Evolutionary conservation across 164 flowering plant species (phyloP).

Genomic region (Cinnamomum micranthum): DNA sequence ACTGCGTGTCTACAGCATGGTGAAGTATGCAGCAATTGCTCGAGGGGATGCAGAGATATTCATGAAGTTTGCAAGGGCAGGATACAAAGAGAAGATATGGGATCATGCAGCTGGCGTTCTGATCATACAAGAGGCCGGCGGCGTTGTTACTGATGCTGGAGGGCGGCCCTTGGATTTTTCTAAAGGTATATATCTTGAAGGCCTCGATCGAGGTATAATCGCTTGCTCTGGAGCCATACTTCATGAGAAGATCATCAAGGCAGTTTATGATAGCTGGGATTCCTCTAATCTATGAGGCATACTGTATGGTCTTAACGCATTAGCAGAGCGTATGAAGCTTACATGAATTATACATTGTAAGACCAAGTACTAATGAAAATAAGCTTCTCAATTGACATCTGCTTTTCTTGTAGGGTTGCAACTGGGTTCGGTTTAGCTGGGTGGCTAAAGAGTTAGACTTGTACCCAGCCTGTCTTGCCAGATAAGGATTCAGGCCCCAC

Average conservation of each 20-base stretch:
- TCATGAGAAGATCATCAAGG: constrained; percentile 65
- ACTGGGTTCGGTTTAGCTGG: not conserved
- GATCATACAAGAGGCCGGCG: constrained; percentile 87
- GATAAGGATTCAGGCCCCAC: not conserved
- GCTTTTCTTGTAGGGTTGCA: not conserved
- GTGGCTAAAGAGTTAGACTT: not conserved
- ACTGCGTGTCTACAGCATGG: constrained; percentile 82
- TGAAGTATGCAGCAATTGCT: constrained; percentile 89
- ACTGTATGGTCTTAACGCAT: not conserved
- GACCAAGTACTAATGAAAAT: not conserved
- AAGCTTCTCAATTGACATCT: not conserved
- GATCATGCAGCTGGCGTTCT: constrained; percentile 95
- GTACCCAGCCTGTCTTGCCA: not conserved
- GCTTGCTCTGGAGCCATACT: constrained; percentile 74
- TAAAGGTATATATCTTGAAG: constrained; percentile 72
- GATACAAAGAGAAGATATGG: constrained; percentile 96
- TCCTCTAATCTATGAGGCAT: constrained; percentile 62
- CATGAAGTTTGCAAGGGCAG: constrained; percentile 86
- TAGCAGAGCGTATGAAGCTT: not conserved
- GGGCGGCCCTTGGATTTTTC: constrained; percentile 76
- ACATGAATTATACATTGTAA: constrained; percentile 5
- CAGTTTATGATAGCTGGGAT: constrained; percentile 89
- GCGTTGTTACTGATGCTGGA: constrained; percentile 87
- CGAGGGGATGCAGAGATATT: constrained; percentile 90
- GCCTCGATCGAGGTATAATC: constrained; percentile 84